Percentiles rank a stretch among this genome's conserved stretches.
These are phyloP conservation scores for Venturia nashicola DNA, from an alignment of 2,329 filamentous ascomycete species.

Conservation along the genomic window DNA sequence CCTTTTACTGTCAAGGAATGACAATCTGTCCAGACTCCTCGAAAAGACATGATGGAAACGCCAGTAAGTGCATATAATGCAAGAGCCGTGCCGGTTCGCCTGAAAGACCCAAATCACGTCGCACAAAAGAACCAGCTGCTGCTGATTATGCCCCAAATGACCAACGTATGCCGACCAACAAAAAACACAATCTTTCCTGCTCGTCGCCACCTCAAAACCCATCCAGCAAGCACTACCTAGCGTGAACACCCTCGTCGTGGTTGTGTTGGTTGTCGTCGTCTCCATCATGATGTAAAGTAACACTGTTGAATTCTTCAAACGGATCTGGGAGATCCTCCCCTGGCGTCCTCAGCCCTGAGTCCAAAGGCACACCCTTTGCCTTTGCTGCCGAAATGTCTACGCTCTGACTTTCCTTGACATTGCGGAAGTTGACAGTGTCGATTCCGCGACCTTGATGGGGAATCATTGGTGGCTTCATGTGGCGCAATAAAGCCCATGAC, in stretches of 20 bases:
- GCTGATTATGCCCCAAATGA: neutral
- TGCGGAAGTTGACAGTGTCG: constrained; percentile 94
- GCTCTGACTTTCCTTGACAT: constrained; percentile 93
- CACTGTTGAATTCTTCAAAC: constrained; percentile 97
- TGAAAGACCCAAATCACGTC: neutral
- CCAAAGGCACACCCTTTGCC: constrained; percentile 59
- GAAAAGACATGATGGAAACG: constrained; percentile 1
- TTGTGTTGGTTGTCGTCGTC: constrained; percentile 43
- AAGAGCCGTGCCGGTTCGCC: neutral
- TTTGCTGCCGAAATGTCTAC: constrained; percentile 63
- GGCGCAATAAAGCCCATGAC: constrained; percentile 91
- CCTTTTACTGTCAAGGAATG: neutral
- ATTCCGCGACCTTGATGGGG: constrained; percentile 81
- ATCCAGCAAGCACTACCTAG: neutral
- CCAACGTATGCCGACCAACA: neutral
- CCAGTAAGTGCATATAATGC: constrained; percentile 1
- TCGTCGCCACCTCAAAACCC: neutral
- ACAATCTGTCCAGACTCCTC: neutral
- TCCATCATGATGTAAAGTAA: constrained; percentile 92
- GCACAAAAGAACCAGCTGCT: neutral
- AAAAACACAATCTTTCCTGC: neutral
- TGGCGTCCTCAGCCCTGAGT: constrained; percentile 75
- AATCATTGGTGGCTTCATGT: constrained; percentile 96
- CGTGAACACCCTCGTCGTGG: neutral
- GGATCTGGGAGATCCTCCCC: constrained; percentile 74